phyloP scores from a whole-genome alignment of 2,329 filamentous ascomycete species.

The Trematosphaeria pertusa region DNA sequence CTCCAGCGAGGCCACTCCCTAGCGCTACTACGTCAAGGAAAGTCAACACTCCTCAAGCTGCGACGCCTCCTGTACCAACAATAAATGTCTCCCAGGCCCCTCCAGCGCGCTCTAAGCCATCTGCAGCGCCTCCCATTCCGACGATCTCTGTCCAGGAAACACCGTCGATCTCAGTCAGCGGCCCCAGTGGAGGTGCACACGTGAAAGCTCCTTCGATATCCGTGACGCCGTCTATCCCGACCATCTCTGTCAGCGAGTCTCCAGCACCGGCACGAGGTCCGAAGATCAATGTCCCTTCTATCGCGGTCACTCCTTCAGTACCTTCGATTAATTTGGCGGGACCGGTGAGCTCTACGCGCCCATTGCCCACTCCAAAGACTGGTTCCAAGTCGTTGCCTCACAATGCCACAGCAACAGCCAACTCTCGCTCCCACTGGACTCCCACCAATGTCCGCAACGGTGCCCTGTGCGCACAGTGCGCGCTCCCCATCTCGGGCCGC shows the following conservation, averaged over 20 bases:
- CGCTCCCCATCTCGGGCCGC: slow-evolving; percentile 83
- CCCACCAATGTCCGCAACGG: slow-evolving; percentile 61
- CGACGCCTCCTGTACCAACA: slow-evolving; percentile 42
- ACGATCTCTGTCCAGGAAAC: slow-evolving; percentile 35
- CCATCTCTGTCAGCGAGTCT: slow-evolving; percentile 27
- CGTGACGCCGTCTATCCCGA: slow-evolving; percentile 23
- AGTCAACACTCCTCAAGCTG: slow-evolving; percentile 34
- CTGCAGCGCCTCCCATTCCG: slow-evolving; percentile 33
- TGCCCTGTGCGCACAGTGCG: slow-evolving; percentile 84
- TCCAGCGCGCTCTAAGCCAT: slow-evolving; percentile 31
- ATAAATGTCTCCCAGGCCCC: slow-evolving; percentile 59
- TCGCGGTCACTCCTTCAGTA: slow-evolving; percentile 29
- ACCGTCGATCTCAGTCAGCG: slow-evolving; percentile 31
- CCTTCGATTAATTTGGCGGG: slow-evolving; percentile 39
- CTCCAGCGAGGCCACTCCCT: slow-evolving; percentile 36
- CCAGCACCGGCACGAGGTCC: slow-evolving; percentile 9
- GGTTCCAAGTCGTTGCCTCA: slow-evolving; percentile 56
- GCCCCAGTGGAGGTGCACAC: slow-evolving; percentile 16
- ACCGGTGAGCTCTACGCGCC: slow-evolving; percentile 50
- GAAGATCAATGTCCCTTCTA: slow-evolving; percentile 29
- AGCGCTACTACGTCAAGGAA: slow-evolving; percentile 31
- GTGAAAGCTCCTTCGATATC: slow-evolving; percentile 30
- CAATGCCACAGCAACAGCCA: slow-evolving; percentile 41
- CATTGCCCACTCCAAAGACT: slow-evolving; percentile 54
- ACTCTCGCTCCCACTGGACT: slow-evolving; percentile 53